phyloP scores from a whole-genome alignment of 768 basidiomycete species.

The Stropharia rugosoannulata region DNA sequence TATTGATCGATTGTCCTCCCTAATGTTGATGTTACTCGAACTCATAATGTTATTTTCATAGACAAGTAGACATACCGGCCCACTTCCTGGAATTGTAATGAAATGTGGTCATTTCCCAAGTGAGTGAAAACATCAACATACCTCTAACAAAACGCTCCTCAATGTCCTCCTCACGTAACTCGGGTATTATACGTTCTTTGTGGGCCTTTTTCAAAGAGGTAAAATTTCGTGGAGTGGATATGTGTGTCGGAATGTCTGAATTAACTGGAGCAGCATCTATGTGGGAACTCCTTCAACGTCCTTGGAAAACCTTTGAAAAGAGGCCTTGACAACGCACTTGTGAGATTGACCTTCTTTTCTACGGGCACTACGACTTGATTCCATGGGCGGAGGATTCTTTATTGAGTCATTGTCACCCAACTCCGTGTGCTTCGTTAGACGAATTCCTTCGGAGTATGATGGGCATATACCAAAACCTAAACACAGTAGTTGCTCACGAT shows the following conservation, averaged over 20 bases:
- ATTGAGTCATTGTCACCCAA: conserved; percentile 83
- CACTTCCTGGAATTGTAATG: conserved; percentile 56
- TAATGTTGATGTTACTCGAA: conserved; percentile 28
- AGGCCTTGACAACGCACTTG: conserved; percentile 22
- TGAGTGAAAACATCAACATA: conserved; percentile 27
- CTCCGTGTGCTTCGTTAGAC: conserved; percentile 79
- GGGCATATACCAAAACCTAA: not conserved
- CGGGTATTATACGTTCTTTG: conserved; percentile 60
- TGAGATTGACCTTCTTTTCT: conserved; percentile 34
- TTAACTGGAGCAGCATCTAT: conserved; percentile 41
- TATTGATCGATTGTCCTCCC: conserved; percentile 98
- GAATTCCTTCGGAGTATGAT: conserved; percentile 48
- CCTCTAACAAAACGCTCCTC: conserved; percentile 88
- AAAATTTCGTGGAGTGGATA: conserved; percentile 45
- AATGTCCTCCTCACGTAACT: conserved; percentile 76
- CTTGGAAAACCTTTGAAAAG: not conserved
- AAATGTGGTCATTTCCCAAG: not conserved
- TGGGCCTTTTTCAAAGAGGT: conserved; percentile 73
- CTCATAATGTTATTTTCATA: conserved; percentile 17
- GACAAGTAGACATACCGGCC: conserved; percentile 51
- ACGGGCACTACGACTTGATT: conserved; percentile 48
- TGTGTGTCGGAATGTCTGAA: conserved; percentile 14
- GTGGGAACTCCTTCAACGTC: conserved; percentile 27
- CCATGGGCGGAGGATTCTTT: conserved; percentile 53
- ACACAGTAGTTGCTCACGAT: conserved; percentile 44